Evolutionary conservation across 331 rosid species (phyloP), one percentile per base, ranked within the genome.

Genomic region (Phaseolus coccineus): DNA sequence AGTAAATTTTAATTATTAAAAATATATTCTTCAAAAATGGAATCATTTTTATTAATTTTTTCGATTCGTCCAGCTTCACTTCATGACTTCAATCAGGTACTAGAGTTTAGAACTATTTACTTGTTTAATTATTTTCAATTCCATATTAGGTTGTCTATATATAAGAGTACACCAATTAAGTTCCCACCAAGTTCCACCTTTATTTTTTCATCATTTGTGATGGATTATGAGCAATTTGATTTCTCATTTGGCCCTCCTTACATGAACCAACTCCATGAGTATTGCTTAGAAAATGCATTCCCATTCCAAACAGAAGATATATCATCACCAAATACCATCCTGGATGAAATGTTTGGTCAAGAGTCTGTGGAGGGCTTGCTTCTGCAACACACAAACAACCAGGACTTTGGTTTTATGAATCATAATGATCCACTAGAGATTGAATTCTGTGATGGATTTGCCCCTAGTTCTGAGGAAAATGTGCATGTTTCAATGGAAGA

Each of bases 201-300:
- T 30, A 30, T 61, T 63, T 44, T 5, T 67, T 81, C 74, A 56
- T 71, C 31, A 46, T 77, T 74, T 24, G 46, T 80, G 74, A 85
- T 83, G 84, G 89, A 71, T 44, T 68, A 27, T 78, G 87, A 88
- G 58, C 81, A 66, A 68, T 42, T 76, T 78, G 74, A 81, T 68
- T 61, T 67, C 58, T 24, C 84, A 52, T 81, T 88, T 63, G 56
- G 7, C 71, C 74, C 84, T 28, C 35, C 77, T 62, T 53, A 39
- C 77, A 25, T 80, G 37, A 78, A 73, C 10, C 65, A 87, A 47
- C 70, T 69, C 69, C 62, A 69, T 40, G 84, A 80, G 61, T 80
- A 51, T 80, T 74, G 47, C 85, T 61, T 44, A 62, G 87, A 83
- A 67, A 76, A 74, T 75, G 51, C 39, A 31, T 71, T 74, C 63